phyloP scores from a whole-genome alignment of 2,329 filamentous ascomycete species.

The Claviceps humidiphila region DNA sequence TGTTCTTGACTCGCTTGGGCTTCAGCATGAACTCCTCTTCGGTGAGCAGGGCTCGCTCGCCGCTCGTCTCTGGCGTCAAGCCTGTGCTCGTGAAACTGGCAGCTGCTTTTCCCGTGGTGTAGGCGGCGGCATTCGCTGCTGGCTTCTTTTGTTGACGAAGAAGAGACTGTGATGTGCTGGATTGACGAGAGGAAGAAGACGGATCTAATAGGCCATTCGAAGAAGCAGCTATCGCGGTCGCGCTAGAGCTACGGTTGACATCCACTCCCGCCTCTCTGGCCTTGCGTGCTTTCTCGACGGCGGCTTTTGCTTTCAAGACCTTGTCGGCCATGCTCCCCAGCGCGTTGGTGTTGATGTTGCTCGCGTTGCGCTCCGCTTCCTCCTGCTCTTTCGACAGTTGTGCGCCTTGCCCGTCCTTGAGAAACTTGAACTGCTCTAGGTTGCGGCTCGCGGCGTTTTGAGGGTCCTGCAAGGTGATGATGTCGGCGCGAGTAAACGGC shows the following conservation, averaged over 20 bases:
- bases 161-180: conserved; percentile 16
- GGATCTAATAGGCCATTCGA: conserved; percentile 9
- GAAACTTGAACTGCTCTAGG: conserved; percentile 75
- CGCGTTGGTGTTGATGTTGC: conserved; percentile 65
- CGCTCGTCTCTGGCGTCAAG: conserved; percentile 80
- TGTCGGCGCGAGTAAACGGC: conserved; percentile 78
- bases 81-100: conserved; percentile 94
- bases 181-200: background rate
- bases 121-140: conserved; percentile 74
- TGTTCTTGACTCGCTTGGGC: conserved; percentile 74
- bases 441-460: conserved; percentile 77
- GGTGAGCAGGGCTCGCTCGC: conserved; percentile 70
- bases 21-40: conserved; percentile 97
- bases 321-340: conserved; percentile 69
- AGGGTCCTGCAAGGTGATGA: conserved; percentile 92
- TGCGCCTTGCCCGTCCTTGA: conserved; percentile 66
- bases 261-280: conserved; percentile 51
- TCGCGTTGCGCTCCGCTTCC: conserved; percentile 47
- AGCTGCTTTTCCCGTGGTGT: conserved; percentile 83
- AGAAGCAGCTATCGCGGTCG: conserved; percentile 26
- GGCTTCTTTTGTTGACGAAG: conserved; percentile 45
- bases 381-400: conserved; percentile 58
- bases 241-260: conserved; percentile 38
- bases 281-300: conserved; percentile 77
- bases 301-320: conserved; percentile 81